Conservation (phyloP, 108 stramenopile genomes). For the Nitzschia sp. region DNA sequence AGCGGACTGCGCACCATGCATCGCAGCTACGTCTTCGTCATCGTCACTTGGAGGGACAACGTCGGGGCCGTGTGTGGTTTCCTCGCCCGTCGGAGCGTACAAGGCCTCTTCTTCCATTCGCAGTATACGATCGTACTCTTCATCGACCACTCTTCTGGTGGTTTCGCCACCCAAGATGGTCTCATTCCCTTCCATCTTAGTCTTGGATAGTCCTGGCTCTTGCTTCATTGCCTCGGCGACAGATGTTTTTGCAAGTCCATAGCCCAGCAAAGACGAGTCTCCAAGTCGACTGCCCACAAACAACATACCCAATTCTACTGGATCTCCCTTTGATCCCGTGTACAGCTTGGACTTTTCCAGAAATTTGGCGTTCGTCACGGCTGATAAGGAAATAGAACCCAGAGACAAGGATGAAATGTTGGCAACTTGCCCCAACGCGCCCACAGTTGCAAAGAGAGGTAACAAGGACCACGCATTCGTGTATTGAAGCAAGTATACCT, state of each 20-base stretch:
- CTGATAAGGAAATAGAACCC: background rate
- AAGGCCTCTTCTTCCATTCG: constrained; percentile 77
- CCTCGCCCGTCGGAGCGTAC: constrained; percentile 45
- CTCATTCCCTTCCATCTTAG: constrained; percentile 3
- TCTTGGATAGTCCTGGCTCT: constrained; percentile 19
- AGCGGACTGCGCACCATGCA: background rate
- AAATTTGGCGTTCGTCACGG: background rate
- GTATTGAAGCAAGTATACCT: constrained; percentile 65
- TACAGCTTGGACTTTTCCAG: background rate
- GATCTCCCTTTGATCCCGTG: background rate
- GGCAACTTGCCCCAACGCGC: constrained; percentile 71
- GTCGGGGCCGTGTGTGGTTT: constrained; percentile 25
- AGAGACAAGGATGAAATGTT: constrained; percentile 45
- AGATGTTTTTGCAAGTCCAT: constrained; percentile 49
- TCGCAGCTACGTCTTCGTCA: constrained; percentile 32
- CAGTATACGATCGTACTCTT: constrained; percentile 47
- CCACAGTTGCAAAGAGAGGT: constrained; percentile 63
- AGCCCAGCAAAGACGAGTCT: constrained; percentile 80
- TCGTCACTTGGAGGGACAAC: constrained; percentile 66
- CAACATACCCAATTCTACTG: constrained; percentile 56
- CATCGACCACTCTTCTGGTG: background rate
- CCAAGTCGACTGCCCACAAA: constrained; percentile 84
- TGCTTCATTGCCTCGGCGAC: constrained; percentile 36
- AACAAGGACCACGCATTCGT: constrained; percentile 57
- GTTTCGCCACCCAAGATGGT: background rate